Evolutionary conservation across 352 stramenopile species (phyloP).

Genomic region (Pythium aristosporum): DNA sequence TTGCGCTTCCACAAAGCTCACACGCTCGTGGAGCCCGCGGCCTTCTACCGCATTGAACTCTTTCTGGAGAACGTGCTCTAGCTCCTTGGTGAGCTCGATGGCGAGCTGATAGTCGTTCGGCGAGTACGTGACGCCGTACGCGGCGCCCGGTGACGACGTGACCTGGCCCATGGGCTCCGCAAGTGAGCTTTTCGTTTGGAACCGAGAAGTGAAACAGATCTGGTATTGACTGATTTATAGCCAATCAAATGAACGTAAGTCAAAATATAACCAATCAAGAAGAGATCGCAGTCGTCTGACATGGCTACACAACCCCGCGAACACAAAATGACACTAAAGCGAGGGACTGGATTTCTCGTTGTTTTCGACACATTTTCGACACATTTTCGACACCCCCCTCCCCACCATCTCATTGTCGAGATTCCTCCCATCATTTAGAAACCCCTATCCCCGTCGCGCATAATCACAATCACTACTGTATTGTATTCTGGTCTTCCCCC

Average conservation of each 20-base stretch:
- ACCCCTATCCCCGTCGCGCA: slow-evolving; percentile 1
- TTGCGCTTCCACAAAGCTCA: slow-evolving; percentile 42
- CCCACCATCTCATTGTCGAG: slow-evolving; percentile 9
- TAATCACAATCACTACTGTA: background rate
- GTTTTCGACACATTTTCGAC: slow-evolving; percentile 19
- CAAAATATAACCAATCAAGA: background rate
- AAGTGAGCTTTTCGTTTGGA: background rate
- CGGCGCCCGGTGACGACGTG: slow-evolving; percentile 12
- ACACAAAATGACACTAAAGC: slow-evolving; percentile 2
- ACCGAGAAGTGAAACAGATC: background rate
- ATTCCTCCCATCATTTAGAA: slow-evolving; percentile 15
- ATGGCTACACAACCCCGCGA: slow-evolving; percentile 3
- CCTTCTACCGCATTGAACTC: slow-evolving; percentile 61
- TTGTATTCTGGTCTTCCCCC: background rate
- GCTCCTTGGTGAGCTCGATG: slow-evolving; percentile 81
- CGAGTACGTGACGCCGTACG: slow-evolving; percentile 35
- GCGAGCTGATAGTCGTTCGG: slow-evolving; percentile 81
- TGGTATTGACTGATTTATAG: background rate
- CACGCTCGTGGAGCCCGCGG: slow-evolving; percentile 73
- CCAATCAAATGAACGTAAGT: slow-evolving; percentile 3
- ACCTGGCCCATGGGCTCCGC: slow-evolving; percentile 18
- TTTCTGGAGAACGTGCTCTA: slow-evolving; percentile 64
- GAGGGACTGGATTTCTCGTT: slow-evolving; percentile 6
- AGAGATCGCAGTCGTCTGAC: background rate
- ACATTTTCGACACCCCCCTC: background rate